phyloP scores from a whole-genome alignment of 371 early-diverging fungal species.

The Mucor velutinosus region DNA sequence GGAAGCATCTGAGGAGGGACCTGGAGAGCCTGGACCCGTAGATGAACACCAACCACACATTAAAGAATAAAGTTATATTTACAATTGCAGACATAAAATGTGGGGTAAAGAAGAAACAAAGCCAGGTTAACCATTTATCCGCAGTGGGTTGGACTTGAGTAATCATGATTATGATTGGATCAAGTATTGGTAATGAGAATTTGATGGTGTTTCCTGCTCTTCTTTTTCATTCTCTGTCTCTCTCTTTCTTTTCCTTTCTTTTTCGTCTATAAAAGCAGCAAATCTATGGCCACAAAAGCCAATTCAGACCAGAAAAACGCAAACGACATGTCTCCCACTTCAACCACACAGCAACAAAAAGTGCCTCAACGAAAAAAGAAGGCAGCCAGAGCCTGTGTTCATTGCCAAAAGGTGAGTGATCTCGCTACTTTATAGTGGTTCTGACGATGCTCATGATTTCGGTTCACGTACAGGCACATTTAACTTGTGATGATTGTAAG shows the following conservation, averaged over 20 bases:
- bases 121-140: slow-evolving; percentile 3
- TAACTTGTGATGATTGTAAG: slow-evolving; percentile 67
- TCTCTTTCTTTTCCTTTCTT: neutral
- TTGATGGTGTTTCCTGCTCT: neutral
- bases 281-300: slow-evolving; percentile 5
- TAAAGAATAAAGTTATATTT: slow-evolving; percentile 2
- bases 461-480: slow-evolving; percentile 41
- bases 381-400: slow-evolving; percentile 47
- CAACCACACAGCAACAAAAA: slow-evolving; percentile 12
- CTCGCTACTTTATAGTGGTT: neutral
- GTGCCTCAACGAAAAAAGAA: slow-evolving; percentile 30
- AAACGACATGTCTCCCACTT: slow-evolving; percentile 10
- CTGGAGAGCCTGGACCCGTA: slow-evolving; percentile 14
- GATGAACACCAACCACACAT: slow-evolving; percentile 13
- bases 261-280: neutral
- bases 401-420: slow-evolving; percentile 48
- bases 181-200: neutral
- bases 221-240: neutral
- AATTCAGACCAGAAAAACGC: neutral
- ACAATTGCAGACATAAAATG: neutral
- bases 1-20: neutral
- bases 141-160: neutral
- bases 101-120: neutral
- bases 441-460: neutral
- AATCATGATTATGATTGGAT: neutral